Base-by-base conservation (phyloP, 2,329 filamentous ascomycete genomes). In the Dactylellina parvicollis region DNA sequence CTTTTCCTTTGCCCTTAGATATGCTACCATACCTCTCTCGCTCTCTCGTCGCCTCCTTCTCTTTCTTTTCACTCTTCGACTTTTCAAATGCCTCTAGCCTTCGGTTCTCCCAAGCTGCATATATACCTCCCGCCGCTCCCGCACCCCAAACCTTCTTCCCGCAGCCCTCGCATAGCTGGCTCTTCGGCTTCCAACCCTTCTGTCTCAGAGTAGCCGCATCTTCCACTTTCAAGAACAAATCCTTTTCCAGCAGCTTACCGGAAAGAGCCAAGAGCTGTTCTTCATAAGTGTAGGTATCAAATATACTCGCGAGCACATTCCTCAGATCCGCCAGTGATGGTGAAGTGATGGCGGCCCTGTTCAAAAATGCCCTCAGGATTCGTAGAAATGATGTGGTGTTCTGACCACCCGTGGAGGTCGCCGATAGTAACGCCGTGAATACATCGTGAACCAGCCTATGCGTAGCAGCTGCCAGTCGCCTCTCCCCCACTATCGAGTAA, bases 251-350 rank as follows among this genome's bases (percentile, higher is more conserved):
- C 64, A 99, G 88, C 2, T 90, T 86, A 79, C 94, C 96, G 0
- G 95, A 92, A 2, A 99, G 86, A 1, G 86, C 85, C 18, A 99
- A 85, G 14, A 99, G 91, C 0, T 91, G 93, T 80, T 94, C 91
- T 80, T 99, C 95, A 79, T 98, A 97, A 0, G 92, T 90, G 79
- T 99, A 99, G 0, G 95, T 94, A 0, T 94, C 89, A 81, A 99
- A 98, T 62, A 99, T 94, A 10, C 93, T 95, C 0, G 88, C 84
- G 1, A 99, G 86, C 0, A 98, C 93, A 4, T 87, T 87, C 46
- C 95, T 90, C 2, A 99, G 85, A 79, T 98, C 92, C 0, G 92
- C 89, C 1, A 99, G 84, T 10, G 91, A 96, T 0, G 95, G 93
- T 0, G 92, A 96, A 16, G 89, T 88, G 22, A 87, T 86, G 0